Base-by-base conservation (phyloP, 371 early-diverging fungal genomes). In the Globomyces sp. region DNA sequence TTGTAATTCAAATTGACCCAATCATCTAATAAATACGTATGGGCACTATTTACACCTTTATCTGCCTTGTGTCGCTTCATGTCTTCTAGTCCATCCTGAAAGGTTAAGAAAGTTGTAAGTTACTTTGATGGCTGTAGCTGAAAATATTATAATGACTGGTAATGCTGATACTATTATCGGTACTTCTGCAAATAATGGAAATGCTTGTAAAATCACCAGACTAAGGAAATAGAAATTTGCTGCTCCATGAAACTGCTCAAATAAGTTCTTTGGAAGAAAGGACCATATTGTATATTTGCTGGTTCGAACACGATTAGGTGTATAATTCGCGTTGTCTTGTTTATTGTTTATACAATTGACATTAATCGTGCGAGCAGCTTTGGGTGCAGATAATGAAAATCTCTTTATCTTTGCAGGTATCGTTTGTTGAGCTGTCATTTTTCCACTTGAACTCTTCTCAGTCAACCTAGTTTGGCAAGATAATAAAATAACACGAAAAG, bases 161-260 rank as follows among this genome's bases (percentile, higher is more conserved):
- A 95, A 80, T 0, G 92, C 83, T 0, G 96, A 92, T 55, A 99
- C 75, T 50, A 84, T 61, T 77, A 88, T 37, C 77, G 84, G 80
- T 44, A 88, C 89, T 59, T 89, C 85, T 24, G 84, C 85, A 76
- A 96, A 94, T 48, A 84, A 75, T 13, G 92, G 90, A 42, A 93
- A 80, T 46, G 89, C 68, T 73, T 98, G 95, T 47, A 99, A 80
- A 50, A 96, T 89, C 46, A 97, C 93, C 80, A 98, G 63, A 85
- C 63, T 87, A 82, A 96, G 78, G 75, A 99, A 99, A 81, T 97
- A 99, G 65, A 99, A 78, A 78, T 99, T 99, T 75, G 96, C 96
- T 42, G 92, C 87, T 64, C 79, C 85, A 2, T 93, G 88, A 70
- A 99, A 95, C 80, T 99, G 99, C 67, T 93, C 94, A 76, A 92